A percentile compares a stretch with the other conserved stretches of the same genome.
These are phyloP conservation scores for Penicillium digitatum DNA, from an alignment of 2,329 filamentous ascomycete species.

Conservation along the genomic window DNA sequence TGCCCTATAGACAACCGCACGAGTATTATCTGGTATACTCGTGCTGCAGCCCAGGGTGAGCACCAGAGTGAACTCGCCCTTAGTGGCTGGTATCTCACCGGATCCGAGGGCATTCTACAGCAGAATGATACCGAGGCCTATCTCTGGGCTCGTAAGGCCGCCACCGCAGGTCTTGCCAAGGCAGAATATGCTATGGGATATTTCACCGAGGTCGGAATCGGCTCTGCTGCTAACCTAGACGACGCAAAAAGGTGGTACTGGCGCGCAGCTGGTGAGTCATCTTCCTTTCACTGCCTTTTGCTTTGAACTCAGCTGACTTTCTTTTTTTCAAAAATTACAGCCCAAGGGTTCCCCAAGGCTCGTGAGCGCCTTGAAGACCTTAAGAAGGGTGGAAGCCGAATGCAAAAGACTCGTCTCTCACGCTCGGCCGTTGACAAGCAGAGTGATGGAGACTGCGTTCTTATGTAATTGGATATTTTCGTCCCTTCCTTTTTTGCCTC, in stretches of 20 bases:
- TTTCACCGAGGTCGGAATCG: conserved; percentile 93
- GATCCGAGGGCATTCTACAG: conserved; percentile 77
- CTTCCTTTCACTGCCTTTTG: neutral
- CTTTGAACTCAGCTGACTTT: conserved; percentile 7
- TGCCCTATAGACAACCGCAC: conserved; percentile 76
- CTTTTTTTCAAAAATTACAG: too few species aligned
- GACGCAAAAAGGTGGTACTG: conserved; percentile 99
- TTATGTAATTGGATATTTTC: conserved; percentile 33
- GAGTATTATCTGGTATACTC: conserved; percentile 91
- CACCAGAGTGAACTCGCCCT: conserved; percentile 85
- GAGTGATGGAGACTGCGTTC: conserved; percentile 78
- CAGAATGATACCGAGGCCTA: conserved; percentile 96
- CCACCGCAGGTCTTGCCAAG: conserved; percentile 80
- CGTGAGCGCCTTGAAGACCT: conserved; percentile 89
- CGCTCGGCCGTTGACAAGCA: conserved; percentile 78
- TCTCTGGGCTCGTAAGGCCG: conserved; percentile 92
- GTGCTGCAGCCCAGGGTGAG: conserved; percentile 85
- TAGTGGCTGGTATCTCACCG: conserved; percentile 92
- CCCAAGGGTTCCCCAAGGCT: conserved; percentile 91
- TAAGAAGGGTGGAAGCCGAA: conserved; percentile 70
- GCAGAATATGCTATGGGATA: conserved; percentile 98
- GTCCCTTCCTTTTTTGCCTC: neutral
- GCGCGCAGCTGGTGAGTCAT: conserved; percentile 81
- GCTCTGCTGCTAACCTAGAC: conserved; percentile 77
- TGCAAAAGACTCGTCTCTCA: conserved; percentile 71